Conservation (phyloP, 2,329 filamentous ascomycete species). For the Stagonosporopsis chrysanthemi region DNA sequence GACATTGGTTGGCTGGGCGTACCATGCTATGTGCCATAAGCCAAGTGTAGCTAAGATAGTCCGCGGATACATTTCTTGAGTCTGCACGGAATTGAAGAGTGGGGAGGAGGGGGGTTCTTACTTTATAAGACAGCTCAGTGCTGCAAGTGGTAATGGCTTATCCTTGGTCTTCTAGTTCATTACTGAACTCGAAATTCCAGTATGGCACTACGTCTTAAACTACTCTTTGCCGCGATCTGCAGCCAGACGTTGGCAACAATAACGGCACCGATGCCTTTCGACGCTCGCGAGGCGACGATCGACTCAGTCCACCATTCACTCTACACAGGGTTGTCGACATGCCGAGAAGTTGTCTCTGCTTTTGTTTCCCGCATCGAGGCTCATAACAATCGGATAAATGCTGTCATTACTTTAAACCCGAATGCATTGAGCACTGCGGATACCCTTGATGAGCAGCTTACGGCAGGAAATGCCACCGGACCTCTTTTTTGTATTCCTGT, state of each 20-base stretch:
- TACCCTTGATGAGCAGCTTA: constrained; percentile 56
- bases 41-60: constrained; percentile 1
- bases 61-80: background rate
- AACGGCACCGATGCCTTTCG: constrained; percentile 52
- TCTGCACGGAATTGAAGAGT: background rate
- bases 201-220: background rate
- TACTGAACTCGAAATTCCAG: constrained; percentile 1
- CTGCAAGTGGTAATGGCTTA: constrained; percentile 6
- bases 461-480: constrained; percentile 58
- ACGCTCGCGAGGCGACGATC: constrained; percentile 66
- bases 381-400: constrained; percentile 65
- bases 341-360: constrained; percentile 61
- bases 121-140: background rate
- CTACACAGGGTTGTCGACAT: constrained; percentile 61
- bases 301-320: constrained; percentile 64
- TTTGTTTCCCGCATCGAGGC: constrained; percentile 66
- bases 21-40: background rate
- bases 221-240: constrained; percentile 19
- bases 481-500: constrained; percentile 68
- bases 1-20: background rate
- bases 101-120: too few species aligned
- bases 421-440: constrained; percentile 59
- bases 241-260: constrained; percentile 10
- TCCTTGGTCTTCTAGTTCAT: background rate
- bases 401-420: constrained; percentile 63